Percentiles rank a stretch among this genome's conserved stretches.
Evolutionary conservation across 441 rosid species (phyloP).

Genomic region (Syzygium syzygioides): DNA sequence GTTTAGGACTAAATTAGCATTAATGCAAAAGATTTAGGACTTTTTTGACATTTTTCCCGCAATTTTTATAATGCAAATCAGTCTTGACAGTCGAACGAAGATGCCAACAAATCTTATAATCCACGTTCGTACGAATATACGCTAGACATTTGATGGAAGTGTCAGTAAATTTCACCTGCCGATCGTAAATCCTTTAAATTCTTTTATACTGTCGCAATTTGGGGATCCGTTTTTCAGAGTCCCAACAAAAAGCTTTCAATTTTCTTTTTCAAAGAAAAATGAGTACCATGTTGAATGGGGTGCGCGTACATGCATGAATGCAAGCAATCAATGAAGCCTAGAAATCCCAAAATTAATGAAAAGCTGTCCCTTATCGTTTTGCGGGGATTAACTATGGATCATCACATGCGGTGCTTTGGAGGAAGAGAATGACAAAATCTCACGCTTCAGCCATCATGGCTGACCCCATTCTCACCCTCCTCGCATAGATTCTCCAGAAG

Average conservation of each 20-base stretch:
- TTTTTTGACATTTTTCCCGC: too few species aligned
- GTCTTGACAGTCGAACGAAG: too few species aligned
- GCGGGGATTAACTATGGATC: not conserved
- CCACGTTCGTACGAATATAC: too few species aligned
- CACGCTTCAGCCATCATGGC: too few species aligned
- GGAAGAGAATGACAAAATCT: not conserved
- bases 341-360: not conserved
- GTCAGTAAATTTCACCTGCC: not conserved
- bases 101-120: too few species aligned
- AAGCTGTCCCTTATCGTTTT: not conserved
- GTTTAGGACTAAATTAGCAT: too few species aligned
- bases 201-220: accelerated
- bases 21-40: too few species aligned
- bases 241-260: not conserved
- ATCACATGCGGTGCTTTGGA: not conserved
- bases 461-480: too few species aligned
- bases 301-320: not conserved
- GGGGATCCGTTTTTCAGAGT: not conserved
- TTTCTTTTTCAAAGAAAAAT: not conserved
- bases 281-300: not conserved
- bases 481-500: not conserved
- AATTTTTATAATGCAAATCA: not conserved
- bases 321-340: not conserved
- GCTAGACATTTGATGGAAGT: not conserved
- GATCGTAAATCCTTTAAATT: not conserved